A percentile compares a stretch with the other conserved stretches of the same genome.
phyloP scores from a whole-genome alignment of 2,329 filamentous ascomycete genomes.

The Ophiocordyceps australis region DNA sequence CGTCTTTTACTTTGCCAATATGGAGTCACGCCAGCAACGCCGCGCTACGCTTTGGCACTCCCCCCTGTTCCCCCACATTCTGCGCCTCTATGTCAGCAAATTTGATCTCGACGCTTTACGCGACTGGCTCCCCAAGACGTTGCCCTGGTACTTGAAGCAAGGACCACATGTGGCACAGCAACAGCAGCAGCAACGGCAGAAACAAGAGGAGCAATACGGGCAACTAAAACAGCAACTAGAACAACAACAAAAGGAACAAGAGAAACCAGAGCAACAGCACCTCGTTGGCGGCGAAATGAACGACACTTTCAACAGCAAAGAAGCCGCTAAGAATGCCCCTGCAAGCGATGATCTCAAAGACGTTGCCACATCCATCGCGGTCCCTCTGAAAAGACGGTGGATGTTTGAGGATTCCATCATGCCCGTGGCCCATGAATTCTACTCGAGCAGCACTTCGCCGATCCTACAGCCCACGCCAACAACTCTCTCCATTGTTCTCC shows the following conservation, averaged over 20 bases:
- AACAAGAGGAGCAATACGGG: no score
- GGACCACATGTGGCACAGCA: slow-evolving; percentile 2
- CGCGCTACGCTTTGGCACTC: slow-evolving; percentile 12
- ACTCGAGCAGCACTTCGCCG: slow-evolving; percentile 6
- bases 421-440: slow-evolving; percentile 13
- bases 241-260: no score
- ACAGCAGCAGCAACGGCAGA: no score
- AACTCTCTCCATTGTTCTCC: slow-evolving; percentile 27
- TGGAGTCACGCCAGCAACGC: slow-evolving; percentile 16
- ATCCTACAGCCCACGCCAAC: slow-evolving; percentile 16
- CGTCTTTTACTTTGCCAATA: slow-evolving; percentile 23
- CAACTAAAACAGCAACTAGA: no score
- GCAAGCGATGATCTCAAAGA: no score
- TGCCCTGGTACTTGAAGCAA: slow-evolving; percentile 12
- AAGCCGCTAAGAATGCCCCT: no score
- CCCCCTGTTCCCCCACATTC: slow-evolving; percentile 26
- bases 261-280: no score
- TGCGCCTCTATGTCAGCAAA: slow-evolving; percentile 27
- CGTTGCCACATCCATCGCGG: no score
- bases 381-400: no score
- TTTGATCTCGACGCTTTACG: slow-evolving; percentile 28
- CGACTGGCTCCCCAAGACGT: slow-evolving; percentile 15
- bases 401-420: slow-evolving; percentile 12
- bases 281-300: no score
- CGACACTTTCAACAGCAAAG: no score